These are phyloP conservation scores for Aschersonia sp. DNA, from an alignment of 2,329 filamentous ascomycete species.

Conservation along the genomic window DNA sequence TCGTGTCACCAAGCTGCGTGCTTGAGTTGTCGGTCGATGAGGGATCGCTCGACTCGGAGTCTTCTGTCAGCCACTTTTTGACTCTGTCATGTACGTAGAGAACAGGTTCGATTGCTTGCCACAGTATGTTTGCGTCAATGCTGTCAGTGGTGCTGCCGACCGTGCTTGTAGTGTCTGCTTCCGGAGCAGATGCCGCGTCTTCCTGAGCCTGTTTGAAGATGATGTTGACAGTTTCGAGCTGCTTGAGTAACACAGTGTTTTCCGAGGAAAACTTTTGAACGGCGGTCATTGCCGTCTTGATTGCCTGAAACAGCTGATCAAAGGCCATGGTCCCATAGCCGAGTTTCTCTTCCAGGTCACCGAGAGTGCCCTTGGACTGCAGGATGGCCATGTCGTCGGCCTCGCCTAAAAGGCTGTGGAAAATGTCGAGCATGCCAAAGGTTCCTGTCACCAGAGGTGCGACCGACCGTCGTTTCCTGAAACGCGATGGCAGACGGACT, in stretches of 20 bases:
- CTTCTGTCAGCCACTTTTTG: conserved; percentile 47
- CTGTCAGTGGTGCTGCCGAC: neutral
- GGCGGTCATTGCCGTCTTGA: conserved; percentile 11
- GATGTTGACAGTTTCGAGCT: conserved; percentile 12
- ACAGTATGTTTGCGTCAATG: conserved; percentile 35
- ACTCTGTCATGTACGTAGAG: conserved; percentile 41
- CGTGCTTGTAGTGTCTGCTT: conserved; percentile 1
- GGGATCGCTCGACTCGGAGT: conserved; percentile 30
- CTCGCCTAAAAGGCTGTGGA: conserved; percentile 48
- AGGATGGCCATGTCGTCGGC: conserved; percentile 28
- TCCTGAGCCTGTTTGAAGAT: conserved; percentile 13
- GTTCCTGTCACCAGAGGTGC: conserved; percentile 54
- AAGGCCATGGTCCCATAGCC: conserved; percentile 32
- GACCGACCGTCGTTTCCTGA: conserved; percentile 32
- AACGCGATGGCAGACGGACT: conserved; percentile 34
- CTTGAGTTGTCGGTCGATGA: conserved; percentile 7
- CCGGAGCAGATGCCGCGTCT: conserved; percentile 4
- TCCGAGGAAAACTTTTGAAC: conserved; percentile 11
- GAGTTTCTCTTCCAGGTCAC: conserved; percentile 62
- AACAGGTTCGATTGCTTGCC: conserved; percentile 71
- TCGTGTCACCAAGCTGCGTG: conserved; percentile 43
- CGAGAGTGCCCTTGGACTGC: conserved; percentile 44
- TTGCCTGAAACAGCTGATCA: conserved; percentile 15
- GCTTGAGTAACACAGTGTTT: conserved; percentile 9
- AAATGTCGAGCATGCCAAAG: conserved; percentile 48